A percentile compares a stretch with the other conserved stretches of the same genome.
Evolutionary conservation across 139 green algal genomes (phyloP).

Genomic region (Chlorella sp.): DNA sequence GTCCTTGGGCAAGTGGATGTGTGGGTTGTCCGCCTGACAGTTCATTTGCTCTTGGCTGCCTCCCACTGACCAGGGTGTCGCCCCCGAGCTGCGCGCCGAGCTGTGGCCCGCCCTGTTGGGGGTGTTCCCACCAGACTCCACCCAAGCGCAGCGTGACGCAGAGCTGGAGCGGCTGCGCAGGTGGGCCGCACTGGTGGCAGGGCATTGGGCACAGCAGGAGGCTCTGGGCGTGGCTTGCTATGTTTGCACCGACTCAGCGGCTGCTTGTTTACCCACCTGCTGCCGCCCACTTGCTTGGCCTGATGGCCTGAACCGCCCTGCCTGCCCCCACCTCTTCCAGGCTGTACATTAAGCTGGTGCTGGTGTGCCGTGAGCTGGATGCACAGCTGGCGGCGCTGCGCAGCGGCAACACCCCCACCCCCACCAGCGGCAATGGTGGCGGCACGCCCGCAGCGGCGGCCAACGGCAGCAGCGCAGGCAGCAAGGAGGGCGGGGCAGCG

Average conservation of each 20-base stretch:
- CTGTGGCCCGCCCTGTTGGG: slow-evolving; percentile 77
- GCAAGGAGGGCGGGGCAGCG: background rate
- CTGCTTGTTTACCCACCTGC: too few species aligned
- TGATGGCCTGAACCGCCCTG: background rate
- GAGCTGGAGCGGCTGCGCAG: slow-evolving; percentile 44
- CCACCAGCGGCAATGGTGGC: background rate
- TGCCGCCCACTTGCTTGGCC: too few species aligned
- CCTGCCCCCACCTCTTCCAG: background rate
- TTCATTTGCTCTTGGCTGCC: background rate
- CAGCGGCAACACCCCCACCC: background rate
- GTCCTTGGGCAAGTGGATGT: too few species aligned
- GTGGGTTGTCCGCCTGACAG: too few species aligned
- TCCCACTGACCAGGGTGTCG: slow-evolving; percentile 59
- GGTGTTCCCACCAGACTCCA: slow-evolving; percentile 46
- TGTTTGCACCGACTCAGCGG: too few species aligned
- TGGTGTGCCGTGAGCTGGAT: slow-evolving; percentile 59
- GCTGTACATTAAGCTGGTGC: slow-evolving; percentile 58
- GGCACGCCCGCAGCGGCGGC: background rate
- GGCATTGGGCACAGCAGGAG: background rate
- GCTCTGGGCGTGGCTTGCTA: too few species aligned
- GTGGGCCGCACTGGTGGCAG: background rate
- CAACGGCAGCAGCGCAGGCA: background rate
- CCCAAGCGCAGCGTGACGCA: background rate
- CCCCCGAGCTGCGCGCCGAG: slow-evolving; percentile 48
- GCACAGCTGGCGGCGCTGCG: slow-evolving; percentile 28